Conservation (phyloP, 768 basidiomycete genomes). For the Suillus hirtellus region DNA sequence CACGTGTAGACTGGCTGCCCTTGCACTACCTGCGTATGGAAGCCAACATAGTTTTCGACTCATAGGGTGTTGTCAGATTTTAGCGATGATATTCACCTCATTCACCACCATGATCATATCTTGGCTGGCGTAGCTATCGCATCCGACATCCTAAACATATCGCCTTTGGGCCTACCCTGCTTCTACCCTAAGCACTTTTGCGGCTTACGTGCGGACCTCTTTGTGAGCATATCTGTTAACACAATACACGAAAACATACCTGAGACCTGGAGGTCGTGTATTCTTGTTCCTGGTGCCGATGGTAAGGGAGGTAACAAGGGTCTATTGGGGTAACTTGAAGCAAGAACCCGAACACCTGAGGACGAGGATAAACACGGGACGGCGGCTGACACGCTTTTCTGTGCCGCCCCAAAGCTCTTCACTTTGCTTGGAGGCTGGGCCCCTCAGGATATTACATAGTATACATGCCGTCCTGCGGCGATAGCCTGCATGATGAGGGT, state of each 20-base stretch:
- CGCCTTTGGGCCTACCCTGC: neutral
- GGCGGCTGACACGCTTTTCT: slow-evolving; percentile 38
- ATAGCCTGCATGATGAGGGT: slow-evolving; percentile 34
- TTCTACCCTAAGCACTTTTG: neutral
- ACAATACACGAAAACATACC: slow-evolving; percentile 16
- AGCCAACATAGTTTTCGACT: neutral
- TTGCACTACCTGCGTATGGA: neutral
- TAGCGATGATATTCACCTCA: neutral
- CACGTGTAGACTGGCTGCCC: neutral
- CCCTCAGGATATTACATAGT: slow-evolving; percentile 37
- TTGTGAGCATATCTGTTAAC: slow-evolving; percentile 14
- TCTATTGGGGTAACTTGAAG: slow-evolving; percentile 30
- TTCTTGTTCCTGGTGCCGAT: slow-evolving; percentile 24
- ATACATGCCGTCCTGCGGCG: slow-evolving; percentile 43
- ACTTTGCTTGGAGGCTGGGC: slow-evolving; percentile 31
- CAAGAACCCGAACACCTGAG: slow-evolving; percentile 39
- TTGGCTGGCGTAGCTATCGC: neutral
- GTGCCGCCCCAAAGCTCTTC: slow-evolving; percentile 19
- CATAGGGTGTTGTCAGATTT: neutral
- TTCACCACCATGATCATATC: no score
- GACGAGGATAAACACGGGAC: slow-evolving; percentile 32
- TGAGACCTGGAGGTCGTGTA: slow-evolving; percentile 20
- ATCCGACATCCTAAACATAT: neutral
- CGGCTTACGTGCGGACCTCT: neutral
- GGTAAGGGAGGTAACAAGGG: slow-evolving; percentile 26